Evolutionary conservation across 257 asterid genomes (phyloP).

Genomic region (Plectranthus barbatus): DNA sequence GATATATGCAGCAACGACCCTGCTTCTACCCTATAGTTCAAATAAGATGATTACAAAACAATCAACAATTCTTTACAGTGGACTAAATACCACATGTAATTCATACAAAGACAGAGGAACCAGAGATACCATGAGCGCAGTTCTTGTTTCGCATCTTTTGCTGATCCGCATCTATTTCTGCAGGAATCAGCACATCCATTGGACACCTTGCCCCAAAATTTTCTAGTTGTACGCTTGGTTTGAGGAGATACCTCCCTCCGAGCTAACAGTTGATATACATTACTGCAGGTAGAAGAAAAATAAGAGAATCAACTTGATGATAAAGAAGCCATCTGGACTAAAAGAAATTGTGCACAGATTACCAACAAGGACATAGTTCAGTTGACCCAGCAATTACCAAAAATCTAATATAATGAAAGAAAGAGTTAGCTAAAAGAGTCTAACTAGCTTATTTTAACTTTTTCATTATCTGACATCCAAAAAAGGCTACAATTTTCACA

Average conservation of each 20-base stretch:
- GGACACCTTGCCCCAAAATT: conserved; percentile 57
- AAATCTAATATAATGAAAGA: background rate
- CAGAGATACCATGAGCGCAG: conserved; percentile 70
- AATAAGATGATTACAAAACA: background rate
- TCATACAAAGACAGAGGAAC: background rate
- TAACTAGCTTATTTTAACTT: no score
- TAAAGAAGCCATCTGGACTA: background rate
- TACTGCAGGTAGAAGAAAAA: conserved; percentile 35
- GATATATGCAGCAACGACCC: conserved; percentile 64
- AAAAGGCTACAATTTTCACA: no score
- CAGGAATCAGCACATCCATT: conserved; percentile 25
- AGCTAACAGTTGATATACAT: conserved; percentile 55
- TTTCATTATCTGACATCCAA: no score
- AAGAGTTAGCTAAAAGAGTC: no score
- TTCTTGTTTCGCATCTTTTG: conserved; percentile 57
- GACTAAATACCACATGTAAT: background rate
- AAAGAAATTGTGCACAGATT: background rate
- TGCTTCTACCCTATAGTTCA: conserved; percentile 70
- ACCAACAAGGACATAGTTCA: background rate
- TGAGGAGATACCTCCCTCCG: conserved; percentile 77
- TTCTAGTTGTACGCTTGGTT: conserved; percentile 46
- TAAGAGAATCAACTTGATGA: background rate
- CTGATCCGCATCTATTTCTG: conserved; percentile 37
- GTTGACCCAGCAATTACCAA: background rate
- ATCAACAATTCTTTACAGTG: background rate